A percentile compares a stretch with the other conserved stretches of the same genome.
Evolutionary conservation across 495 filamentous ascomycete genomes (phyloP).

Genomic region (Usnea hakonensis): DNA sequence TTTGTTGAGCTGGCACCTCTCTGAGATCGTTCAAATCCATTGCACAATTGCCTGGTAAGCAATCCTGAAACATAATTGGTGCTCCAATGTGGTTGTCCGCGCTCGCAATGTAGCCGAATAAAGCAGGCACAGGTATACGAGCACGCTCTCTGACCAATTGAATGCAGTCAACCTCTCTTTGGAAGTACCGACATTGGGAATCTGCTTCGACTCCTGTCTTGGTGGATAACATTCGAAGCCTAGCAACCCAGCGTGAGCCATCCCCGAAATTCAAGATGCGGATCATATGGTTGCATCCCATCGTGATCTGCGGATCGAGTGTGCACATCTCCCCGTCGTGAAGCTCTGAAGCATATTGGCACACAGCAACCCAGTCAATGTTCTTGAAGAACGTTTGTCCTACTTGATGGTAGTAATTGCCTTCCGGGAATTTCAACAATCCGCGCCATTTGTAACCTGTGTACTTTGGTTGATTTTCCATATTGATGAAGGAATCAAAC

Average conservation of each 20-base stretch:
- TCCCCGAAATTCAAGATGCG: background rate
- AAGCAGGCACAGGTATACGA: background rate
- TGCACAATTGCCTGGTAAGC: background rate
- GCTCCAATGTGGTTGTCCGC: background rate
- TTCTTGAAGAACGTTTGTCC: background rate
- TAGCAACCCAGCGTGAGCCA: background rate
- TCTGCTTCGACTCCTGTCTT: background rate
- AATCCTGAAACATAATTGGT: slow-evolving; percentile 3
- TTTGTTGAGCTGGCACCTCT: background rate
- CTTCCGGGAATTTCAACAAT: background rate
- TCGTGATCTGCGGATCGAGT: background rate
- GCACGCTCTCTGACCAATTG: background rate
- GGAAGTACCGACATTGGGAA: background rate
- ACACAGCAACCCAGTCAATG: background rate
- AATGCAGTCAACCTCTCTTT: background rate
- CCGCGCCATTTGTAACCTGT: background rate
- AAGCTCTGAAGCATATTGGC: background rate
- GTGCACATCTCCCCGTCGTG: background rate
- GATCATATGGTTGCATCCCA: background rate
- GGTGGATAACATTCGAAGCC: background rate
- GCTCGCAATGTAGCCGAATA: background rate
- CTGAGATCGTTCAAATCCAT: background rate
- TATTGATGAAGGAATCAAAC: too few species aligned
- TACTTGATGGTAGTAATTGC: background rate
- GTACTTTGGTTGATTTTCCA: too few species aligned